A percentile compares a stretch with the other conserved stretches of the same genome.
phyloP scores from a whole-genome alignment of 352 stramenopile species.

The Peronospora farinosa region DNA sequence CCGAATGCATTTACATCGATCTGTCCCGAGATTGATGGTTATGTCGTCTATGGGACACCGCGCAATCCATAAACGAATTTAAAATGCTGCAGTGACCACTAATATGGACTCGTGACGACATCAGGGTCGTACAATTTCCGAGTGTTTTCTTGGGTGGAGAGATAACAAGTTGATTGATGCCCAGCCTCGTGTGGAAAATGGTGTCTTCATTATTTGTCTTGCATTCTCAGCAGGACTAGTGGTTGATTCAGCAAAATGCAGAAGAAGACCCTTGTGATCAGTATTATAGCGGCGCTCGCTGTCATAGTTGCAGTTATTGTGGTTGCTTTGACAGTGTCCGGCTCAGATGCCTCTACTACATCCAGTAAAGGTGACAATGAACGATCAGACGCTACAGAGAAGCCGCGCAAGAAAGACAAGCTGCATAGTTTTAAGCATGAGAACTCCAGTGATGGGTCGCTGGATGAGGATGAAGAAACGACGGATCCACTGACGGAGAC shows the following conservation, averaged over 20 bases:
- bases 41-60: conserved; percentile 6
- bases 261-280: conserved; percentile 31
- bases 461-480: conserved; percentile 27
- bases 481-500: conserved; percentile 32
- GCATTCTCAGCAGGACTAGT: not conserved
- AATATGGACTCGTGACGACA: not conserved
- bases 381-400: conserved; percentile 1
- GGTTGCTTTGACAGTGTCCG: conserved; percentile 38
- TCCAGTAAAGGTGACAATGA: conserved; percentile 10
- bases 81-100: conserved; percentile 1
- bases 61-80: conserved; percentile 7
- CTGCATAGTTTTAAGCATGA: conserved; percentile 20
- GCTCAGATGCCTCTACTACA: conserved; percentile 19
- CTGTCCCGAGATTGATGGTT: not conserved
- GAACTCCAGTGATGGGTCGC: conserved; percentile 18
- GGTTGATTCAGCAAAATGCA: conserved; percentile 14
- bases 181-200: not conserved
- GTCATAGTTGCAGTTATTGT: conserved; percentile 38
- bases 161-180: conserved; percentile 6
- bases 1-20: not conserved
- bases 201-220: conserved; percentile 17
- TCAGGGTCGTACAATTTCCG: not conserved
- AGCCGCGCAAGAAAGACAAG: conserved; percentile 4
- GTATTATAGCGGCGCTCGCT: conserved; percentile 31
- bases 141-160: conserved; percentile 5